These are phyloP conservation scores for Sedum album DNA, from an alignment of 164 flowering plant species.

Conservation along the genomic window DNA sequence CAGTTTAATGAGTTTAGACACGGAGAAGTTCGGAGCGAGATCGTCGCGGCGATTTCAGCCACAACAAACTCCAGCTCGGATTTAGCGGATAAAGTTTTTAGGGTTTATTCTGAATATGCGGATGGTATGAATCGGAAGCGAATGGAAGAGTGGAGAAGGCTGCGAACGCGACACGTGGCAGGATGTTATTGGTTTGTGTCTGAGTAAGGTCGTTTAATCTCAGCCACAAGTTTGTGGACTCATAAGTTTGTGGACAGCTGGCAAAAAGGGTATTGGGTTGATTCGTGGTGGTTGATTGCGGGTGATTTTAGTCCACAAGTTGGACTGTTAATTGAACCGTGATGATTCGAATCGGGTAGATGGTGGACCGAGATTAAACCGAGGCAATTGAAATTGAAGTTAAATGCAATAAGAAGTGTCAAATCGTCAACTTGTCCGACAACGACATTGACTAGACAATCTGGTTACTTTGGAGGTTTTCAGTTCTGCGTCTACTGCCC, in stretches of 20 bases:
- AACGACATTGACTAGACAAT: neutral
- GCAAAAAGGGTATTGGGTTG: neutral
- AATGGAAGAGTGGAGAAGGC: neutral
- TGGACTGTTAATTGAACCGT: neutral
- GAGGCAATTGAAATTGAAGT: neutral
- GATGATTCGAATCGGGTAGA: neutral
- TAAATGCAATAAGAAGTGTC: neutral
- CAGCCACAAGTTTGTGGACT: neutral
- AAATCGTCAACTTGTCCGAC: neutral
- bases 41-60: constrained; percentile 8
- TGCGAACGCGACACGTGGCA: neutral
- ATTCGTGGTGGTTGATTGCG: neutral
- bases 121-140: neutral
- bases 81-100: neutral
- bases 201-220: neutral
- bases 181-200: neutral
- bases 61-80: constrained; percentile 19
- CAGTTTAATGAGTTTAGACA: neutral
- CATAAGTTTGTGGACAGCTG: neutral
- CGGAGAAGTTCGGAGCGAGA: neutral
- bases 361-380: neutral
- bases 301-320: neutral
- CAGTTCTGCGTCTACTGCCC: neutral
- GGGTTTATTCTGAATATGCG: constrained; percentile 3
- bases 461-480: too few relatives aligned